Evolutionary conservation across 768 basidiomycete species (phyloP).

Genomic region (Fibroporia radiculosa): DNA sequence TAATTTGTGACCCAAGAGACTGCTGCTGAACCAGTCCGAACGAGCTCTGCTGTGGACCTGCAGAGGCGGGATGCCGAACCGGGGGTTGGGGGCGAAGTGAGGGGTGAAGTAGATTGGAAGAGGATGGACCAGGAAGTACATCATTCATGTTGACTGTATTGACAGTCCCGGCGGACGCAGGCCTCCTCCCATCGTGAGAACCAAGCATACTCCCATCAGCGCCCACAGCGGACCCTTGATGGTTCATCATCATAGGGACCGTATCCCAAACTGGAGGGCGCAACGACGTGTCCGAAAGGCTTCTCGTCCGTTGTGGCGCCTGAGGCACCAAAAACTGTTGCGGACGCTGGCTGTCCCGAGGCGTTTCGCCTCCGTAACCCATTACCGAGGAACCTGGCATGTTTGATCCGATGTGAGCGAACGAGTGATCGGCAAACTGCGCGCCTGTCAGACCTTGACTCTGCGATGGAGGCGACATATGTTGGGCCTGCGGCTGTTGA

Average conservation of each 20-base stretch:
- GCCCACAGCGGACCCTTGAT: constrained; percentile 26
- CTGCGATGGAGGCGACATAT: not conserved
- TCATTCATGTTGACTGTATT: constrained; percentile 36
- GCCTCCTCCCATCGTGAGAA: constrained; percentile 28
- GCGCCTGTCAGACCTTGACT: not conserved
- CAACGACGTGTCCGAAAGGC: constrained; percentile 53
- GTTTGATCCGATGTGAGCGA: constrained; percentile 12
- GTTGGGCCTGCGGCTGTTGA: constrained; percentile 1
- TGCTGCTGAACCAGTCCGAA: constrained; percentile 14
- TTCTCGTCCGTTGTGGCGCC: constrained; percentile 37
- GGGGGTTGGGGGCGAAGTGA: constrained; percentile 3
- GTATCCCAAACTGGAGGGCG: constrained; percentile 49
- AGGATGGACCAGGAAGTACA: constrained; percentile 26
- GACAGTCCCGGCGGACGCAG: constrained; percentile 22
- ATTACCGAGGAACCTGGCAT: constrained; percentile 9
- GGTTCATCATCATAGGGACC: constrained; percentile 22
- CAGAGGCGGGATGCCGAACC: constrained; percentile 18
- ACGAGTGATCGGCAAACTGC: constrained; percentile 9
- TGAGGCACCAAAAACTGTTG: constrained; percentile 26
- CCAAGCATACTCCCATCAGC: constrained; percentile 21
- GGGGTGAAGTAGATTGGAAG: constrained; percentile 14
- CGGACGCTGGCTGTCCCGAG: constrained; percentile 6
- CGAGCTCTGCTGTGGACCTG: constrained; percentile 18
- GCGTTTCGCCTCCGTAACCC: constrained; percentile 9
- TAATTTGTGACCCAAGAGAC: constrained; percentile 7